A percentile compares a stretch with the other conserved stretches of the same genome.
Conservation (phyloP, 2,329 filamentous ascomycete genomes). For the Cytospora piceicola region DNA sequence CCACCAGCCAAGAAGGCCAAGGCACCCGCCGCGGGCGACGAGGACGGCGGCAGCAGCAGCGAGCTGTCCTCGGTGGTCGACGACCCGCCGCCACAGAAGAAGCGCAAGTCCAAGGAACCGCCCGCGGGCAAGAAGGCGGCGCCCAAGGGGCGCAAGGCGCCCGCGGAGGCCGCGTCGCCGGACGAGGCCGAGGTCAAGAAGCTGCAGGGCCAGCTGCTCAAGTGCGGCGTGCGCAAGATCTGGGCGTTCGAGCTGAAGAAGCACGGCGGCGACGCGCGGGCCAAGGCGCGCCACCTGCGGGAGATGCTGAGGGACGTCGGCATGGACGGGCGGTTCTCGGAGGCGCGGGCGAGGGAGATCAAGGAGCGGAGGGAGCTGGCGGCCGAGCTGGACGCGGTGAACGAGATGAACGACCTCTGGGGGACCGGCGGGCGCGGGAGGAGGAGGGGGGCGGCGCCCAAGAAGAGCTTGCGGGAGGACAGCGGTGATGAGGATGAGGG, state of each 20-base stretch:
- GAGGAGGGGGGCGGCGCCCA: constrained; percentile 47
- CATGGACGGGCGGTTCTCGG: constrained; percentile 87
- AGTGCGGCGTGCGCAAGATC: constrained; percentile 90
- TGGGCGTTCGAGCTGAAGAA: constrained; percentile 85
- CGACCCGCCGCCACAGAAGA: constrained; percentile 65
- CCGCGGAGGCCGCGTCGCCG: constrained; percentile 50
- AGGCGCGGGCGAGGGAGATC: constrained; percentile 82
- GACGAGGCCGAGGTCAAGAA: constrained; percentile 84
- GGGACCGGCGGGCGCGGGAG: constrained; percentile 55
- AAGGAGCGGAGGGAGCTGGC: constrained; percentile 84
- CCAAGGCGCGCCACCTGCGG: constrained; percentile 82
- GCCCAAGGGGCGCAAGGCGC: constrained; percentile 42
- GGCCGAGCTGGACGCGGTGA: constrained; percentile 82
- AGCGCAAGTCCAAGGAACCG: constrained; percentile 54
- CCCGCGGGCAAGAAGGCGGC: constrained; percentile 44
- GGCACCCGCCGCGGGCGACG: constrained; percentile 1
- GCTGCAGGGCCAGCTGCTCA: constrained; percentile 81
- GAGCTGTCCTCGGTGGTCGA: constrained; percentile 80
- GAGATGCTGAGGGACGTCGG: constrained; percentile 78
- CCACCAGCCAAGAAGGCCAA: constrained; percentile 32
- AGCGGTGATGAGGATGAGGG: constrained; percentile 36
- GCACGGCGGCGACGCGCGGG: constrained; percentile 70
- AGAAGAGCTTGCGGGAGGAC: constrained; percentile 44
- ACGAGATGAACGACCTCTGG: constrained; percentile 81
- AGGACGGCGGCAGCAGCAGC: constrained; percentile 53